These are phyloP conservation scores for Ogataea degrootiae DNA, from an alignment of 805 yeast genomes.

Conservation along the genomic window DNA sequence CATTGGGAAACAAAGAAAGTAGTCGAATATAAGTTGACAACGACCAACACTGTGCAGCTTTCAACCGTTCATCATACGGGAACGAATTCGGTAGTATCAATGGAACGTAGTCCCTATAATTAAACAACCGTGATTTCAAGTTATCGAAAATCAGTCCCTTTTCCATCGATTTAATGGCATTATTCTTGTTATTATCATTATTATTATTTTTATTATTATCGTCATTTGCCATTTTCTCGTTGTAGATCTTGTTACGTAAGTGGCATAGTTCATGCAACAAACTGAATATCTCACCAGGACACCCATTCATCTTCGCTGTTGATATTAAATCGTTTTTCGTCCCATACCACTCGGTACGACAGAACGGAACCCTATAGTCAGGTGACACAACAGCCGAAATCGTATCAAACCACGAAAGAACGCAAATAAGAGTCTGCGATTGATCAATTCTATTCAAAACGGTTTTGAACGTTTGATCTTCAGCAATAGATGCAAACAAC, in stretches of 20 bases:
- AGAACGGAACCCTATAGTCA: slow-evolving; percentile 51
- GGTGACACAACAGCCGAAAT: slow-evolving; percentile 52
- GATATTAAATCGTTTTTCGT: slow-evolving; percentile 37
- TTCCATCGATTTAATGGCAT: neutral
- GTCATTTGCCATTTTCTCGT: neutral
- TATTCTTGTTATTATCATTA: neutral
- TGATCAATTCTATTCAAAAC: slow-evolving; percentile 44
- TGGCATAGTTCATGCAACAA: slow-evolving; percentile 42
- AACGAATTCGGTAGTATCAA: slow-evolving; percentile 20
- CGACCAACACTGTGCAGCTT: slow-evolving; percentile 57
- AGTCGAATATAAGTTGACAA: slow-evolving; percentile 33
- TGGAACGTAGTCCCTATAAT: slow-evolving; percentile 45
- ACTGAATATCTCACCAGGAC: slow-evolving; percentile 53
- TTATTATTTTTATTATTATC: slow-evolving; percentile 2
- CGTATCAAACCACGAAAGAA: slow-evolving; percentile 59
- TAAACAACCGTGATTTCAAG: slow-evolving; percentile 33
- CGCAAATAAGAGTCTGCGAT: slow-evolving; percentile 43
- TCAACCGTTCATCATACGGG: slow-evolving; percentile 37
- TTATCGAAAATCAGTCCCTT: slow-evolving; percentile 17
- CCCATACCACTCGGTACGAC: slow-evolving; percentile 52
- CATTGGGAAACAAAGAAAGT: slow-evolving; percentile 16
- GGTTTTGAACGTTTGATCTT: slow-evolving; percentile 38
- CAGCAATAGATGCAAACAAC: slow-evolving; percentile 45
- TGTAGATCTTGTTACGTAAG: slow-evolving; percentile 21
- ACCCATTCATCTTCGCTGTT: slow-evolving; percentile 52